Evolutionary conservation across 2,329 filamentous ascomycete species (phyloP), one percentile per base, ranked within the genome.

Genomic region (Colletotrichum lupini): DNA sequence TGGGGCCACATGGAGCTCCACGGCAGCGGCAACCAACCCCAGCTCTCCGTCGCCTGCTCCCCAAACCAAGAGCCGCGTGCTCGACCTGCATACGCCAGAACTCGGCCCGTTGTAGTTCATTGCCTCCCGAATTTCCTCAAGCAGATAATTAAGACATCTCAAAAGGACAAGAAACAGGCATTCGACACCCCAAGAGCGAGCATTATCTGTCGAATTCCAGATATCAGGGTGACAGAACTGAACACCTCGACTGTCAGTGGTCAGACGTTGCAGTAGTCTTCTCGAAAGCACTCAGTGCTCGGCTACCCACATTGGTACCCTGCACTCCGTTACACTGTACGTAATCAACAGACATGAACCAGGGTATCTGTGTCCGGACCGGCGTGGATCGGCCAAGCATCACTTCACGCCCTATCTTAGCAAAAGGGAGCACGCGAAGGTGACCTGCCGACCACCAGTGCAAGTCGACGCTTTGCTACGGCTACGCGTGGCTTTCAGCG

Each of bases 271-370:
- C 63, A n/a, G 22, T 32, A 42, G 37, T 65, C 28, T 24, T 11
- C 58, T 37, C 28, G 24, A 46, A 59, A 30, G 12, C 42, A n/a
- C 60, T 70, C 35, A 60, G 56, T 26, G 60, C 55, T 57, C 55
- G 70, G 56, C 35, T 65, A 46, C 46, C 60, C 55, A 70, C 70
- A 73, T 24, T 3, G 35, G 22, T 42, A 42, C 70, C 67, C 28
- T 70, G 70, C 28, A 46, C 19, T 46, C n/a, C 26, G 55, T 60
- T 57, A 35, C 55, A 37, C 32, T 57, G 60, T 73, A 70, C 66
- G 60, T 61, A 73, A 70, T 56, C n/a, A 12, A 56, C 53, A 49
- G 56, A 69, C 32, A 14, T 49, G 19, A 46, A 60, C 30, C 22
- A 46, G 66, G 53, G 19, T 46, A 16, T 35, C 37, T 32, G n/a